Base-by-base conservation (phyloP, 2,329 filamentous ascomycete genomes). In the Chrysosporium keratinophilum region DNA sequence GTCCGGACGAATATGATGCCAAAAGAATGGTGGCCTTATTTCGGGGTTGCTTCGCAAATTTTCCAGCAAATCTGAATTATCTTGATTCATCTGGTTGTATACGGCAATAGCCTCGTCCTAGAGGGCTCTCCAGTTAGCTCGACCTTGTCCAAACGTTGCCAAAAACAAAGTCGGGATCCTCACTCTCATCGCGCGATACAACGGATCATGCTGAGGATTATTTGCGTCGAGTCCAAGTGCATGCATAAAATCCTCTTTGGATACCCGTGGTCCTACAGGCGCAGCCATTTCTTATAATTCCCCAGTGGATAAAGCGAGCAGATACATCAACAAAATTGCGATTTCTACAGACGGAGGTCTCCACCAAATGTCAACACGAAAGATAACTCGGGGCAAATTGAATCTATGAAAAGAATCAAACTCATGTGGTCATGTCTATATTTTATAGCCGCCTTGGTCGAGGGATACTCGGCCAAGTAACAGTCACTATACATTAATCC, bases 211-310 rank as follows among this genome's bases (percentile, higher is more conserved):
- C 54, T 71, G 68, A 19, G 69, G 65, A 57, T 73, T 65, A 31
- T 67, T 68, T 4, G 70, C 63, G 48, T 67, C 68, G 11, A 74
- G 62, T 35, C 67, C 69, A 43, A 74, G 60, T 19, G 71, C 71
- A 19, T 65, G 66, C 70, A 74, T 73, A 60, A 74, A 74, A 56
- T 74, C 71, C 50, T 74, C 71, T 57, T 74, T 74, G 20, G 71
- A 69, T 39, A 68, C 71, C 49, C 71, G 68, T 42, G 71, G 71
- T 23, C 71, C 71, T 52, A 71, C 70, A 12, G 68, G 58, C 35
- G 33, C 50, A 23, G 59, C 51, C 67, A 69, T 69, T 11, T 49
- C 12, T 48, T 20, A 47, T 5, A 7, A 37, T 19, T 19, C 10
- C 41, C 20, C 44, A 20, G 43, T 40, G 43, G 23, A 41, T 31